These are phyloP conservation scores for Paracamarosporium sp. DNA, from an alignment of 2,329 filamentous ascomycete genomes.

Conservation along the genomic window DNA sequence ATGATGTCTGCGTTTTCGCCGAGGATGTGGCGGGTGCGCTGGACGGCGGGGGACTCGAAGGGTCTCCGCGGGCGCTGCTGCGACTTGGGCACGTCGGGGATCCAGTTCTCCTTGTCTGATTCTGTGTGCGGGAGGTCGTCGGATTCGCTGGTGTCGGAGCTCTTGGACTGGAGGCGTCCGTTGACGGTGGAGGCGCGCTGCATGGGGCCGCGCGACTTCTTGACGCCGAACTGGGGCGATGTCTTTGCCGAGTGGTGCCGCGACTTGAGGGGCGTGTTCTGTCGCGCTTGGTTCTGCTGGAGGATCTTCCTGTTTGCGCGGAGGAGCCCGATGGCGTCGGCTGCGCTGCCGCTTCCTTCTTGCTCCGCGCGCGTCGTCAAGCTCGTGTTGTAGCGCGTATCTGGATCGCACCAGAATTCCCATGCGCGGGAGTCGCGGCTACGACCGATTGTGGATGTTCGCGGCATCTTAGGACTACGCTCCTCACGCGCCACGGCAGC, in stretches of 20 bases:
- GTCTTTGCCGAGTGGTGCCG: slow-evolving; percentile 35
- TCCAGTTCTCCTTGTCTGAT: slow-evolving; percentile 96
- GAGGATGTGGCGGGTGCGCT: slow-evolving; percentile 50
- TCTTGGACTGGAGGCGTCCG: slow-evolving; percentile 42
- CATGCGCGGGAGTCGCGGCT: slow-evolving; percentile 88
- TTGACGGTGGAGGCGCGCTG: slow-evolving; percentile 44
- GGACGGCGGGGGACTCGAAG: slow-evolving; percentile 39
- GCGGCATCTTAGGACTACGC: slow-evolving; percentile 43
- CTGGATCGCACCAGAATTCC: slow-evolving; percentile 88
- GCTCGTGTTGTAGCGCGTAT: slow-evolving; percentile 70
- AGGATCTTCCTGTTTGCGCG: slow-evolving; percentile 67
- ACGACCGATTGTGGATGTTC: slow-evolving; percentile 69
- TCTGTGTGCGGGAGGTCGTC: slow-evolving; percentile 67
- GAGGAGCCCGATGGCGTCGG: slow-evolving; percentile 81
- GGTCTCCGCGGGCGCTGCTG: slow-evolving; percentile 28
- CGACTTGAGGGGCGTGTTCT: slow-evolving; percentile 61
- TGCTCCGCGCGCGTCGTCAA: slow-evolving; percentile 82
- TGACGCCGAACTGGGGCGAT: slow-evolving; percentile 44
- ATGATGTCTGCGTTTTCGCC: slow-evolving; percentile 54
- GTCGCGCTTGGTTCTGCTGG: slow-evolving; percentile 66
- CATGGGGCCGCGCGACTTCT: slow-evolving; percentile 39
- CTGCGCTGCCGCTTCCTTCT: slow-evolving; percentile 78
- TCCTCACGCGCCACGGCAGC: slow-evolving; percentile 33
- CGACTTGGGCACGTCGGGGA: slow-evolving; percentile 51
- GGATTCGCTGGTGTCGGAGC: slow-evolving; percentile 43